Conservation (phyloP, 2,329 filamentous ascomycete genomes). For the Sphaerulina musiva region DNA sequence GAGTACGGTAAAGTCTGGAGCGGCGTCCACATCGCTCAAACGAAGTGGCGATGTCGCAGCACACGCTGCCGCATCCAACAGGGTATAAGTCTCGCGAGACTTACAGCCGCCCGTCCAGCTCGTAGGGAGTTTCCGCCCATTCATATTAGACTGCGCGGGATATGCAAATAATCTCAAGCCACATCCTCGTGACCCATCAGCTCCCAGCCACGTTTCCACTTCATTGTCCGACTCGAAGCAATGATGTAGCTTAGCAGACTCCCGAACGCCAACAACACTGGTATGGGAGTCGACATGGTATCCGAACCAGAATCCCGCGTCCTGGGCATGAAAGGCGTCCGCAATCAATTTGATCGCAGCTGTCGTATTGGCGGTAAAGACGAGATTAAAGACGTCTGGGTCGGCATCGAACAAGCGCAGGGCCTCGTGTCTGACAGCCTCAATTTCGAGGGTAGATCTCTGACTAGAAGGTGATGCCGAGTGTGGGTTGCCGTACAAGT, state of each 20-base stretch:
- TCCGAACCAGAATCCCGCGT: constrained; percentile 67
- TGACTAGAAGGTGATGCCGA: constrained; percentile 75
- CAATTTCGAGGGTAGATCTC: constrained; percentile 61
- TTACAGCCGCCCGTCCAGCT: constrained; percentile 48
- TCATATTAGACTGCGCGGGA: constrained; percentile 89
- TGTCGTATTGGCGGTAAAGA: constrained; percentile 90
- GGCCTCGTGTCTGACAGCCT: constrained; percentile 64
- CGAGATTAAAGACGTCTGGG: constrained; percentile 72
- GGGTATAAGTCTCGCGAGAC: constrained; percentile 47
- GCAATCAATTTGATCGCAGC: constrained; percentile 81
- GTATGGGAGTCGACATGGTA: constrained; percentile 85
- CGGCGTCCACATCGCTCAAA: constrained; percentile 52
- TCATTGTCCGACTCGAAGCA: constrained; percentile 61
- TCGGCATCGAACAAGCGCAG: constrained; percentile 75
- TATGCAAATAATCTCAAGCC: constrained; percentile 62
- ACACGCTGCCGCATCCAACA: constrained; percentile 78
- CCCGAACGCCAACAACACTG: constrained; percentile 71
- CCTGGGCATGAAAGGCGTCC: constrained; percentile 64
- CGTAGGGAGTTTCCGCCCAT: constrained; percentile 67
- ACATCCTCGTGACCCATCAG: constrained; percentile 21
- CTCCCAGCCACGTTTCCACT: constrained; percentile 58
- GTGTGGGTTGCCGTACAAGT: constrained; percentile 85
- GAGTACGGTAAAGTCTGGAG: constrained; percentile 78
- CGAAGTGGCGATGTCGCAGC: constrained; percentile 72
- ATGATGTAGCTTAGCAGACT: constrained; percentile 53